A percentile compares a stretch with the other conserved stretches of the same genome.
These are phyloP conservation scores for Yamadazyma paraphyllophila DNA, from an alignment of 805 yeast species.

Conservation along the genomic window DNA sequence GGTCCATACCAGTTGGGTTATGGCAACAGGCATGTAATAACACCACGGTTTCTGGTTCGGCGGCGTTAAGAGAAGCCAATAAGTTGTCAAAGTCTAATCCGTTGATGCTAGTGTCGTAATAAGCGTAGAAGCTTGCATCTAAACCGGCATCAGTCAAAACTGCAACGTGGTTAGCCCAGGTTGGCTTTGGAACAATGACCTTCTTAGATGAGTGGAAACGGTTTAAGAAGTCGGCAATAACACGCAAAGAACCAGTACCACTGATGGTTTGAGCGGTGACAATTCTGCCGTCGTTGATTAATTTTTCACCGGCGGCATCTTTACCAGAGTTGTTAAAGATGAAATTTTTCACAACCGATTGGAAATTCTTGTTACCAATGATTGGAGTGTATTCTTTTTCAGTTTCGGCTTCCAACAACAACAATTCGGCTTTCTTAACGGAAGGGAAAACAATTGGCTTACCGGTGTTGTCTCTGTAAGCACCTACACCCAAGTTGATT, in stretches of 20 bases:
- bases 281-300: constrained; percentile 60
- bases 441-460: constrained; percentile 86
- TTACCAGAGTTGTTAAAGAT: constrained; percentile 60
- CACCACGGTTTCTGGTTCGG: constrained; percentile 60
- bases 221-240: constrained; percentile 74
- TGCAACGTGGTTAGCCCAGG: constrained; percentile 92
- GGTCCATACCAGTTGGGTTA: constrained; percentile 96
- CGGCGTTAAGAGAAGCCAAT: constrained; percentile 53
- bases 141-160: constrained; percentile 76
- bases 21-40: constrained; percentile 94
- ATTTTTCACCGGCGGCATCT: constrained; percentile 53
- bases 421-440: constrained; percentile 62
- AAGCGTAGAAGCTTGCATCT: constrained; percentile 58
- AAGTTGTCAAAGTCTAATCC: constrained; percentile 65
- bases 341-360: constrained; percentile 63
- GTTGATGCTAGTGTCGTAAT: constrained; percentile 63
- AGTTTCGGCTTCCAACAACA: constrained; percentile 45
- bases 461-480: constrained; percentile 88
- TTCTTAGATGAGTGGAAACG: constrained; percentile 55
- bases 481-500: constrained; percentile 77
- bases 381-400: constrained; percentile 89
- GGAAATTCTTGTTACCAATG: constrained; percentile 70
- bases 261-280: constrained; percentile 86
- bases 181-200: constrained; percentile 78
- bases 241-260: constrained; percentile 93